phyloP scores from a whole-genome alignment of 2,329 filamentous ascomycete genomes.

The Immersiporthe knoxdaviesiana region DNA sequence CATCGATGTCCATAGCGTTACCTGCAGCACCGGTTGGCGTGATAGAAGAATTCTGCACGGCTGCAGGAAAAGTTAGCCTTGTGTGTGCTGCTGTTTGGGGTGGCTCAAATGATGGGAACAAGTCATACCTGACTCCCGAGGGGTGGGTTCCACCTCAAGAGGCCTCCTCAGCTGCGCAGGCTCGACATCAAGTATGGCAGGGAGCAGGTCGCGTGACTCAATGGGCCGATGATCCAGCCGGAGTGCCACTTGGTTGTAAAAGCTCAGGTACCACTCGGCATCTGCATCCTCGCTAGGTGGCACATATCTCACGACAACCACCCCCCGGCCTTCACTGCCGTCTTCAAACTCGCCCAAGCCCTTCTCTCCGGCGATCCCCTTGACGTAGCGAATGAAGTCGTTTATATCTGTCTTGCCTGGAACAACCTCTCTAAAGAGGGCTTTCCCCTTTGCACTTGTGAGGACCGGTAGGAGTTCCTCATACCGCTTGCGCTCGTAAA shows the following conservation, averaged over 20 bases:
- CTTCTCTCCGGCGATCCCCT: conserved; percentile 74
- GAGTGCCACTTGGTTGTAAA: conserved; percentile 71
- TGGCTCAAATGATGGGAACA: background rate
- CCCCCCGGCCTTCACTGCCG: conserved; percentile 67
- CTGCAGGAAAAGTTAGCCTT: conserved; percentile 11
- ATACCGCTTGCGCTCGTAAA: conserved; percentile 76
- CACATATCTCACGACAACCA: conserved; percentile 77
- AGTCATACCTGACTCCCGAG: conserved; percentile 31
- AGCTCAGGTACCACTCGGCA: conserved; percentile 68
- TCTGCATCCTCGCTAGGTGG: conserved; percentile 56
- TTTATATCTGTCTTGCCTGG: conserved; percentile 68
- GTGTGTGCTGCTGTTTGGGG: background rate
- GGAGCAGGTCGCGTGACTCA: conserved; percentile 88
- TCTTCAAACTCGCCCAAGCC: conserved; percentile 66
- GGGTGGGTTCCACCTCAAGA: conserved; percentile 57
- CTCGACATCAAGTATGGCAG: conserved; percentile 84
- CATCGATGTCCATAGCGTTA: conserved; percentile 36
- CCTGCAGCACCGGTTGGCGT: conserved; percentile 10
- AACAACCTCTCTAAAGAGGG: conserved; percentile 65
- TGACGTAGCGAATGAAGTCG: conserved; percentile 79
- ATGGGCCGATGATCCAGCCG: conserved; percentile 80
- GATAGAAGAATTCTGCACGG: background rate
- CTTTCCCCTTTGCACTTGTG: conserved; percentile 81
- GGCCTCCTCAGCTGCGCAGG: conserved; percentile 71
- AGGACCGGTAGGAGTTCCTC: conserved; percentile 76